Conservation (phyloP, 2,329 filamentous ascomycete genomes). For the Colletotrichum australisinense region DNA sequence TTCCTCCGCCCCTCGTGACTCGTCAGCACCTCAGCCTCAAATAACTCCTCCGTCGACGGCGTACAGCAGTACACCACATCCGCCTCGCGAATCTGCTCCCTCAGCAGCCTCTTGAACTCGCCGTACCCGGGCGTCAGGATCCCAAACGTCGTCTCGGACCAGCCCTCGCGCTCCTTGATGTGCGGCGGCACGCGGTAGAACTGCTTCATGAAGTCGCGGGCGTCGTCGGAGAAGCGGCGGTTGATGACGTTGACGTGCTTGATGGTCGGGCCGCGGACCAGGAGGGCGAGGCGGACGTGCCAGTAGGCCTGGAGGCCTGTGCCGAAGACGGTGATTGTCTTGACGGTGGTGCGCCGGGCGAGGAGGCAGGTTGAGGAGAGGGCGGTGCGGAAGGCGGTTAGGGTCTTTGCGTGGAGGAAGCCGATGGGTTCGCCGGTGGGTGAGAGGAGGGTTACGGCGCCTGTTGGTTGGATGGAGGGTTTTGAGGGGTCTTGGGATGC, state of each 20-base stretch:
- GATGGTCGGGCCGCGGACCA: constrained; percentile 77
- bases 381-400: constrained; percentile 86
- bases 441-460: constrained; percentile 76
- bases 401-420: constrained; percentile 77
- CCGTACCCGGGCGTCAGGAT: constrained; percentile 76
- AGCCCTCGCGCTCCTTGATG: constrained; percentile 69
- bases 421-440: constrained; percentile 72
- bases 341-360: constrained; percentile 73
- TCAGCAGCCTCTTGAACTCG: constrained; percentile 74
- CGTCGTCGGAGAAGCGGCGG: constrained; percentile 72
- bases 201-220: constrained; percentile 60
- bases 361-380: constrained; percentile 77
- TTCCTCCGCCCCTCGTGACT: constrained; percentile 76
- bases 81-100: constrained; percentile 76
- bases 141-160: constrained; percentile 74
- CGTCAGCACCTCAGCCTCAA: constrained; percentile 79
- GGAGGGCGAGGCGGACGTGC: constrained; percentile 87
- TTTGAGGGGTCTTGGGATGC: constrained; percentile 41
- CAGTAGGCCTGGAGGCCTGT: constrained; percentile 93
- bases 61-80: constrained; percentile 93
- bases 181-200: constrained; percentile 56
- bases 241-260: constrained; percentile 87
- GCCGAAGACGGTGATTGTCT: constrained; percentile 86
- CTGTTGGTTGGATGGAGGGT: constrained; percentile 63
- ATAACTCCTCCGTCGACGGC: constrained; percentile 78